phyloP scores from a whole-genome alignment of 176 grass and related monocot species.

The Carex myosuroides region DNA sequence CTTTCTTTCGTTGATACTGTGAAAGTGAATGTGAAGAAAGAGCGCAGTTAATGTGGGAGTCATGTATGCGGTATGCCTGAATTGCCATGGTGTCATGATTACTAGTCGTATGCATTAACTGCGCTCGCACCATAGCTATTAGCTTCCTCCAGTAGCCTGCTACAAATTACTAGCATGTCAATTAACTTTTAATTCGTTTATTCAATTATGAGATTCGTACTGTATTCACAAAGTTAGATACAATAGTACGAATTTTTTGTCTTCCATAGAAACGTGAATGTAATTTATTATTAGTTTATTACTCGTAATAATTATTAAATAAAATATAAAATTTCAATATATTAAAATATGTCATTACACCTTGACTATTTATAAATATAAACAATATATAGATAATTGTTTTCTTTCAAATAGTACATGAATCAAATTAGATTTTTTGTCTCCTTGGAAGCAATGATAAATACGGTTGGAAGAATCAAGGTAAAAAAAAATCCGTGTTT shows the following conservation, averaged over 20 bases:
- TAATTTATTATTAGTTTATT: no score
- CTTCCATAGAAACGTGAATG: no score
- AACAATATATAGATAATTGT: no score
- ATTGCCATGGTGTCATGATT: neutral
- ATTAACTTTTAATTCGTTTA: neutral
- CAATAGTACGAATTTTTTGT: neutral
- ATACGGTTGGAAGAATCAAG: no score
- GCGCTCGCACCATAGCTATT: neutral
- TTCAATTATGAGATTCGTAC: neutral
- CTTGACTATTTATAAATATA: no score
- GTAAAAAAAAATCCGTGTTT: no score
- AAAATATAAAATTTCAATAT: no score
- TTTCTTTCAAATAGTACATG: no score
- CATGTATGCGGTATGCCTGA: neutral
- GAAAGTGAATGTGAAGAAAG: slow-evolving; percentile 18
- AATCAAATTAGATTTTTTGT: no score
- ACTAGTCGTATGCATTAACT: neutral
- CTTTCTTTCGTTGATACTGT: neutral
- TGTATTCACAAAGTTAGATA: neutral
- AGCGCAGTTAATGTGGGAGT: neutral
- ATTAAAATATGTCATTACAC: no score
- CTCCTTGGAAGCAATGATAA: no score
- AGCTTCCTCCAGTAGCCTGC: neutral
- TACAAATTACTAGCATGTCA: neutral
- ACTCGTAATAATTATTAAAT: no score